Percentiles rank a stretch among this genome's conserved stretches.
phyloP scores from a whole-genome alignment of 371 early-diverging fungal genomes.

The Mucor plumbeus region DNA sequence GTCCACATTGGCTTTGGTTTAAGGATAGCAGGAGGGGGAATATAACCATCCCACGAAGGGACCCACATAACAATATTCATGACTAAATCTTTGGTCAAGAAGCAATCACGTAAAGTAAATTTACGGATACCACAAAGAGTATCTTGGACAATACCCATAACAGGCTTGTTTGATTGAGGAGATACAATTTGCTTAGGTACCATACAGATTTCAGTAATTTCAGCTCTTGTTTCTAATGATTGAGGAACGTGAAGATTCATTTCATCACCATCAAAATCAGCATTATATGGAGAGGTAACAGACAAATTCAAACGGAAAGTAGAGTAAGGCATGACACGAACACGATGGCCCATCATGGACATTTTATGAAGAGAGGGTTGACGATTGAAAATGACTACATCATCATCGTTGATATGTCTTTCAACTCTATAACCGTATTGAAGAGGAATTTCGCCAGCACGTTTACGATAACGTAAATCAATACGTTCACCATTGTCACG shows the following conservation, averaged over 20 bases:
- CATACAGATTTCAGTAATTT: slow-evolving; percentile 96
- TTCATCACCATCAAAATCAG: slow-evolving; percentile 99
- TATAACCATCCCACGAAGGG: slow-evolving; percentile 93
- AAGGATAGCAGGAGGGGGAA: slow-evolving; percentile 94
- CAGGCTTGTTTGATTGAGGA: slow-evolving; percentile 98
- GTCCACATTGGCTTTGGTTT: slow-evolving; percentile 98
- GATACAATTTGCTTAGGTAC: slow-evolving; percentile 98
- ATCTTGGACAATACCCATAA: slow-evolving; percentile 99
- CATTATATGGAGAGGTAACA: slow-evolving; percentile 99
- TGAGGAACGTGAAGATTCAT: slow-evolving; percentile 99
- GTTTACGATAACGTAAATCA: slow-evolving; percentile 92
- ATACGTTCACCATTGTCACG: slow-evolving; percentile 97
- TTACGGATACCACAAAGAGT: slow-evolving; percentile 97
- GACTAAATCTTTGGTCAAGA: slow-evolving; percentile 89
- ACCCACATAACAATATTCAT: slow-evolving; percentile 97
- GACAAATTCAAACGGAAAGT: slow-evolving; percentile 99
- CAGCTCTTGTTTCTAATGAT: slow-evolving; percentile 93
- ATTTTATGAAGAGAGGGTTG: slow-evolving; percentile 99
- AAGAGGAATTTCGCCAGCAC: slow-evolving; percentile 89
- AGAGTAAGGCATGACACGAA: slow-evolving; percentile 98
- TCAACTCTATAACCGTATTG: slow-evolving; percentile 97
- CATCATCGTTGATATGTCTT: slow-evolving; percentile 96
- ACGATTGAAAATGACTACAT: slow-evolving; percentile 99
- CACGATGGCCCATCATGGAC: slow-evolving; percentile 99
- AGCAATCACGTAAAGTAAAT: slow-evolving; percentile 96